Base-by-base conservation (phyloP, 2,329 filamentous ascomycete genomes). In the Colletotrichum ledebouriae region DNA sequence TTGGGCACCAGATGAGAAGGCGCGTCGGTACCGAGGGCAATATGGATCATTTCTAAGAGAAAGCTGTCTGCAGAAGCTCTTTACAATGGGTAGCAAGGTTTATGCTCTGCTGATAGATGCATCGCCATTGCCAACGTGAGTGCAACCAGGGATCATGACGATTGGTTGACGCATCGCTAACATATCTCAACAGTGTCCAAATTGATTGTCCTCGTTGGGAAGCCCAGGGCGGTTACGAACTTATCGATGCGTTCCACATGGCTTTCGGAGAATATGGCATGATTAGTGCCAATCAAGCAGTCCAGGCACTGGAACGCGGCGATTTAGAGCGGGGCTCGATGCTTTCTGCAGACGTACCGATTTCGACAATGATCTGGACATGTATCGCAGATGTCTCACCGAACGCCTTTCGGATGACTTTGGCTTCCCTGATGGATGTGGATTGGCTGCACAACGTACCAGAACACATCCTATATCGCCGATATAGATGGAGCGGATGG, bases 281-380 rank as follows among this genome's bases (percentile, higher is more conserved):
- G 15, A 59, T 41, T 3, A 59, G 56, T 47, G 29, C 42, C n/a
- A 59, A 47, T n/a, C 41, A 47, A 47, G 56, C 56, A 37, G 56
- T 59, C 4, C 15, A 1, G n/a, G 56, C 42, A 34, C 7, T 59
- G 41, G 25, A 47, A n/a, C 11, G 20, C 10, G 29, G 41, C 11
- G 39, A 59, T 12, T 15, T 3, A 4, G 42, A 47, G 3, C 41
- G 41, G 4, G 25, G 20, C 4, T 47, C 56, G 15, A 37, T 59
- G 25, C 56, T 59, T 42, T 59, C 41, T 11, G 17, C 22, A 15
- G 3, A n/a, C 2, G 41, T 22, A 11, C 56, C 39, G 2, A 13
- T 17, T 2, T 5, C 56, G 7, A 46, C 42, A 12, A 22, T 59
- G 25, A 25, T 59, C 12, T 59, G 56, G 56, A 47, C 56, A 59